Evolutionary conservation across 805 yeast species (phyloP).

Genomic region (Grigorovia yakushimaensis): DNA sequence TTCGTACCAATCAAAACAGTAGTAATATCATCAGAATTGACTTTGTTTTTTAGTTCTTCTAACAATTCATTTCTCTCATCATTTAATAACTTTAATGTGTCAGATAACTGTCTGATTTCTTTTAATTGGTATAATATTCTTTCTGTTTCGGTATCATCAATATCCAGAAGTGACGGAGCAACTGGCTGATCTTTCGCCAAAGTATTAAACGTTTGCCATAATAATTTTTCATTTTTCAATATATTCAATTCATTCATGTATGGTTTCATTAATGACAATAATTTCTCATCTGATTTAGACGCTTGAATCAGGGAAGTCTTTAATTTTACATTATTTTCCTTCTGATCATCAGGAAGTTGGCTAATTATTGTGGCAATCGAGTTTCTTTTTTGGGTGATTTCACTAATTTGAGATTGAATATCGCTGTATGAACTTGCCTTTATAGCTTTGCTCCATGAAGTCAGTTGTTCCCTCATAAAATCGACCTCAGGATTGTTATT

Average conservation of each 20-base stretch:
- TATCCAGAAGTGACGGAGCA: constrained; percentile 47
- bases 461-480: constrained; percentile 24
- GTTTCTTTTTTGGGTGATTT: constrained; percentile 27
- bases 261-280: constrained; percentile 39
- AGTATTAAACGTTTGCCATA: constrained; percentile 32
- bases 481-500: constrained; percentile 15
- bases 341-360: constrained; percentile 33
- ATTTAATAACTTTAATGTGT: constrained; percentile 52
- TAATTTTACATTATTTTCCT: constrained; percentile 46
- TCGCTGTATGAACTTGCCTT: constrained; percentile 22
- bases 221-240: constrained; percentile 35
- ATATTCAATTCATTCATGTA: constrained; percentile 34
- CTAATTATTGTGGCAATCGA: constrained; percentile 28
- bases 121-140: constrained; percentile 33
- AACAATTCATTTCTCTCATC: constrained; percentile 54
- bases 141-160: constrained; percentile 42
- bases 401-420: constrained; percentile 28
- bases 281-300: constrained; percentile 44
- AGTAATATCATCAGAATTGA: constrained; percentile 79
- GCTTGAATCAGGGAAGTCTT: constrained; percentile 57
- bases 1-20: constrained; percentile 59
- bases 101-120: constrained; percentile 45
- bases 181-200: constrained; percentile 9
- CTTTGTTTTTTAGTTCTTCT: constrained; percentile 54
- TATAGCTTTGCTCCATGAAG: constrained; percentile 22